These are phyloP conservation scores for Rhodomyrtus psidioides DNA, from an alignment of 441 rosid genomes.

Conservation along the genomic window DNA sequence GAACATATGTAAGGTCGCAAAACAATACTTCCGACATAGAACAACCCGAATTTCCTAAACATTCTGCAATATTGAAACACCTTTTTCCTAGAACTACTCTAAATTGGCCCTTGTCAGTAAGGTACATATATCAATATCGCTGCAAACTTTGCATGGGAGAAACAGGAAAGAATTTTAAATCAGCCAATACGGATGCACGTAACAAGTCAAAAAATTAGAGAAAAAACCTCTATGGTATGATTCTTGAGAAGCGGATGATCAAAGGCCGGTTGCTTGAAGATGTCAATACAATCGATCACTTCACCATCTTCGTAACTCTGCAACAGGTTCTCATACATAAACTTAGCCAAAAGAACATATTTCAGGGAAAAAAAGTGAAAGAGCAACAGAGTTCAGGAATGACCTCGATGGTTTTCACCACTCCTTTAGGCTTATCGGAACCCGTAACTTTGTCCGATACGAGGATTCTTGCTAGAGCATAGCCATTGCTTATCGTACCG, in stretches of 20 bases:
- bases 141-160: neutral
- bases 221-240: neutral
- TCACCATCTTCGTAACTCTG: neutral
- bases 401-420: neutral
- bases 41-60: neutral
- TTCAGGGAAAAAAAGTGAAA: too few species aligned
- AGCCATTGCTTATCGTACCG: neutral
- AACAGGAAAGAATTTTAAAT: neutral
- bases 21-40: neutral
- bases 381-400: neutral
- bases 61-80: neutral
- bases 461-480: too few species aligned
- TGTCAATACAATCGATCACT: neutral
- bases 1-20: too few species aligned
- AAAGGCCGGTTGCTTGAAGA: neutral
- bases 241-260: neutral
- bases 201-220: neutral
- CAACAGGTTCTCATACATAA: neutral
- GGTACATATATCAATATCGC: neutral
- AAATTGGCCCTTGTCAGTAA: neutral
- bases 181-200: neutral
- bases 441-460: neutral
- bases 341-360: neutral
- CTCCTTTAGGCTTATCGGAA: neutral
- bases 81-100: neutral